Conservation (phyloP, 495 filamentous ascomycete species). For the Geoglossum glabrum region DNA sequence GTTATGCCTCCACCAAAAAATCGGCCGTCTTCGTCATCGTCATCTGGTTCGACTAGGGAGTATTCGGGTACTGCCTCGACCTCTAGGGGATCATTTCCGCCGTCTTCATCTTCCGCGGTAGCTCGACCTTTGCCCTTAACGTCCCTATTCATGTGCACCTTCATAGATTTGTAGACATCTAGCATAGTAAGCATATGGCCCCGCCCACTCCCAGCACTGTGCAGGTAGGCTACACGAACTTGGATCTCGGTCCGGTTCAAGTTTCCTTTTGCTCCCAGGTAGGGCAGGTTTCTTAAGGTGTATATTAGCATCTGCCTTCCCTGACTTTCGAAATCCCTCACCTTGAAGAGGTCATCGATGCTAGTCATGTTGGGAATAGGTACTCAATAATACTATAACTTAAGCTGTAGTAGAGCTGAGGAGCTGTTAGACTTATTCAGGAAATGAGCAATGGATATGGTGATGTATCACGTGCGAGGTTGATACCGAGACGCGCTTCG, state of each 20-base stretch:
- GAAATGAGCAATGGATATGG: neutral
- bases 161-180: constrained; percentile 81
- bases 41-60: constrained; percentile 36
- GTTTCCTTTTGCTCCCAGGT: constrained; percentile 48
- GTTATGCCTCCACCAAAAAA: constrained; percentile 92
- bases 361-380: constrained; percentile 37
- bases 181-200: constrained; percentile 4
- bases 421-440: too few species aligned
- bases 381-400: neutral
- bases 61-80: constrained; percentile 43
- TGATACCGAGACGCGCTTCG: neutral
- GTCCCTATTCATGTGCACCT: constrained; percentile 39
- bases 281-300: constrained; percentile 24
- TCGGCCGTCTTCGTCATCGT: constrained; percentile 81
- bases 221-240: constrained; percentile 30
- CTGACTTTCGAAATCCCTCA: constrained; percentile 16
- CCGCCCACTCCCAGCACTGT: neutral
- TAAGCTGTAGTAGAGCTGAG: neutral
- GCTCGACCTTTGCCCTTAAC: constrained; percentile 39
- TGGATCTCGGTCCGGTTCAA: constrained; percentile 48
- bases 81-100: constrained; percentile 40
- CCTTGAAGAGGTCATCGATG: constrained; percentile 75
- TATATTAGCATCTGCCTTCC: neutral
- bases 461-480: neutral
- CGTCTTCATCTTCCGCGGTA: constrained; percentile 35